Conservation (phyloP, 352 stramenopile genomes). For the Globisporangium lucens region DNA sequence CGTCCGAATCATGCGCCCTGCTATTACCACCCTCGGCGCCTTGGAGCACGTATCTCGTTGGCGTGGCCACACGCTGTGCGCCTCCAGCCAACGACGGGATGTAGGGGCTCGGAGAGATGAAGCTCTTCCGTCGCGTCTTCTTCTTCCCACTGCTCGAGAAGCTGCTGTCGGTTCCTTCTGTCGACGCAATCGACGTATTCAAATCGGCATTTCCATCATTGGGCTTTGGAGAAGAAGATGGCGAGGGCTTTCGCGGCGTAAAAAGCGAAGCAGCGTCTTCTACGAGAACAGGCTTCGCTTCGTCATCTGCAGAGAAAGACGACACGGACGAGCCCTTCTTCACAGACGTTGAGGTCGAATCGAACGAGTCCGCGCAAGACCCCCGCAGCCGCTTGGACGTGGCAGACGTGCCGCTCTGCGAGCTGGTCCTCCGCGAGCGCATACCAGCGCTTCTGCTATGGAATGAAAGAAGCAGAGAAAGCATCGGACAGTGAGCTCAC, state of each 20-base stretch:
- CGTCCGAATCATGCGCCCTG: slow-evolving; percentile 14
- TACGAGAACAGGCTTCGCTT: neutral
- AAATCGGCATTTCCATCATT: neutral
- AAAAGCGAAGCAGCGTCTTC: slow-evolving; percentile 2
- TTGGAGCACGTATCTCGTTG: slow-evolving; percentile 20
- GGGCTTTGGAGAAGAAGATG: neutral
- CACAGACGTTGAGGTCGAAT: neutral
- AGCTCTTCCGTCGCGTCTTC: slow-evolving; percentile 43
- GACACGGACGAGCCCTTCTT: neutral
- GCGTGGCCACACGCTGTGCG: slow-evolving; percentile 57
- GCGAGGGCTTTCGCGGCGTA: slow-evolving; percentile 8
- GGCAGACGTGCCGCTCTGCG: neutral
- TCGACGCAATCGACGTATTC: neutral
- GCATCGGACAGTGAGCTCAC: neutral
- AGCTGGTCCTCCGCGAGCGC: neutral
- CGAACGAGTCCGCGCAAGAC: neutral
- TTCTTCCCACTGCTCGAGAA: slow-evolving; percentile 26
- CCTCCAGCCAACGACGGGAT: slow-evolving; percentile 48
- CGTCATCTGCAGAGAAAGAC: slow-evolving; percentile 7
- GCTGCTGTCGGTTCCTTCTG: slow-evolving; percentile 8
- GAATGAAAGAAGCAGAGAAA: neutral
- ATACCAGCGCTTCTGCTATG: neutral
- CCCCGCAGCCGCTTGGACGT: neutral
- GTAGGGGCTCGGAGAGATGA: slow-evolving; percentile 45
- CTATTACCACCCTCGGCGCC: neutral